phyloP scores from a whole-genome alignment of 1,139 yeast species.

The Blastobotrys malaysiensis region DNA sequence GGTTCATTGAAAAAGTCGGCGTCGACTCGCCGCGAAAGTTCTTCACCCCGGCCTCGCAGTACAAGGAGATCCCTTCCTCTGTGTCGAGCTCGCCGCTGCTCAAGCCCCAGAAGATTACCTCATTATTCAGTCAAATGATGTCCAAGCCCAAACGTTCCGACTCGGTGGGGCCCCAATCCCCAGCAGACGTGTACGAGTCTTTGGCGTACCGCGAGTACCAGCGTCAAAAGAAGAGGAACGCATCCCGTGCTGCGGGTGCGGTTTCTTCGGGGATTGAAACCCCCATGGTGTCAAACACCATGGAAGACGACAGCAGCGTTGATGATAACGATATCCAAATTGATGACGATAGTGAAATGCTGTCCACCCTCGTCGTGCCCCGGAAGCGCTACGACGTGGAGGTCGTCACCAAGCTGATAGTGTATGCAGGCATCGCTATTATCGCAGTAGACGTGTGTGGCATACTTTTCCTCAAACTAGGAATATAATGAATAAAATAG shows the following conservation, averaged over 20 bases:
- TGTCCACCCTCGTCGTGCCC: constrained; percentile 37
- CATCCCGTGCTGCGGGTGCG: not conserved
- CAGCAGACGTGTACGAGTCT: constrained; percentile 40
- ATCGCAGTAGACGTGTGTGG: constrained; percentile 24
- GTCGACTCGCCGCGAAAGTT: constrained; percentile 37
- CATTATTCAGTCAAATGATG: constrained; percentile 25
- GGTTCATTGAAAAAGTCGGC: constrained; percentile 34
- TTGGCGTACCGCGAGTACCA: constrained; percentile 33
- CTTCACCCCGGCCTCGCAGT: constrained; percentile 36
- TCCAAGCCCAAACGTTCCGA: constrained; percentile 32
- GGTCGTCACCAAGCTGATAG: constrained; percentile 63
- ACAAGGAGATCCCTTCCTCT: constrained; percentile 32
- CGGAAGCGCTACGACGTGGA: constrained; percentile 63
- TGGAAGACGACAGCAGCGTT: constrained; percentile 4
- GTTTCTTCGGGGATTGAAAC: not conserved
- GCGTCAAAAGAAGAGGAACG: constrained; percentile 15
- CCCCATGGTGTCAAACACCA: not conserved
- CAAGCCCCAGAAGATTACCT: constrained; percentile 30
- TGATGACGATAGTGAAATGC: constrained; percentile 23
- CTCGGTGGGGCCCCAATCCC: constrained; percentile 41
- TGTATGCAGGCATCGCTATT: constrained; percentile 66
- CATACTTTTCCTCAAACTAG: constrained; percentile 17
- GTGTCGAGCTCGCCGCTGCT: constrained; percentile 33
- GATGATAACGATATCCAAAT: constrained; percentile 8
- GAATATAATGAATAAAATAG: constrained; percentile 12